phyloP scores from a whole-genome alignment of 169 alveolate genomes.

The Plasmodium adleri region DNA sequence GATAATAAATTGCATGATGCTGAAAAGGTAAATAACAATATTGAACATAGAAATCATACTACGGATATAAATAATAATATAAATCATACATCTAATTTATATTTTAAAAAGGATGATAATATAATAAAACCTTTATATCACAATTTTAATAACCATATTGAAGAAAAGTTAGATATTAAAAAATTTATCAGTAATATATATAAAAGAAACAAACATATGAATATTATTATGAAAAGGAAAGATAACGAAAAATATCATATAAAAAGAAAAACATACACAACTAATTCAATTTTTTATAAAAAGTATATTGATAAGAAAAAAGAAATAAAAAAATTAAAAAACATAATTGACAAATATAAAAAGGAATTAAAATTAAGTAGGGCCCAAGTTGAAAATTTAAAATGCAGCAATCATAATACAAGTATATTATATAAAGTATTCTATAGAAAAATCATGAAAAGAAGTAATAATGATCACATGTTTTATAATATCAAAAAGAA shows the following conservation, averaged over 20 bases:
- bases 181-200: too few relatives aligned
- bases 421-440: conserved; percentile 48
- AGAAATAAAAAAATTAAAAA: conserved; percentile 19
- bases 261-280: neutral
- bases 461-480: neutral
- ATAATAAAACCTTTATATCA: too few relatives aligned
- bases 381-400: conserved; percentile 39
- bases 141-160: neutral
- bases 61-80: too few relatives aligned
- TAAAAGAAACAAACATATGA: neutral
- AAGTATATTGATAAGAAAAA: conserved; percentile 3
- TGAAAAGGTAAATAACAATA: too few relatives aligned
- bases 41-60: too few relatives aligned
- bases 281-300: neutral
- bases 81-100: too few relatives aligned
- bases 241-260: neutral
- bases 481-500: neutral
- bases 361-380: conserved; percentile 22
- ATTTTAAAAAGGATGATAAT: too few relatives aligned
- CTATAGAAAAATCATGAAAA: conserved; percentile 15
- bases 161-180: neutral
- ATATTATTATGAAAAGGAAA: conserved; percentile 6
- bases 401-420: conserved; percentile 28
- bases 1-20: too few relatives aligned
- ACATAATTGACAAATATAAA: conserved; percentile 39